phyloP scores from a whole-genome alignment of 2,329 filamentous ascomycete genomes.

The Arthroderma uncinatum region DNA sequence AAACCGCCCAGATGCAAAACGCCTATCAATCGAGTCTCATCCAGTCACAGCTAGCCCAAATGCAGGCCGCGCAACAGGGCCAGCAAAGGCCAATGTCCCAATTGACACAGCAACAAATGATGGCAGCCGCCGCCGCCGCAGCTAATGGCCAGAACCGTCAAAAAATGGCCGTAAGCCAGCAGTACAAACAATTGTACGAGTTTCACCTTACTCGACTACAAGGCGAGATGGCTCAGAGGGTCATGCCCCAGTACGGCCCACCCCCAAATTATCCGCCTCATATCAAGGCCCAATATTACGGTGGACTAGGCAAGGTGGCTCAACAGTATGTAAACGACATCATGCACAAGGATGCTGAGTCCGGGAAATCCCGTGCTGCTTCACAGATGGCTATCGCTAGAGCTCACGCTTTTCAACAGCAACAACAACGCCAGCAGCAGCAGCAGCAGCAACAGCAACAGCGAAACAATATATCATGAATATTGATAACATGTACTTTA shows the following conservation, averaged over 20 bases:
- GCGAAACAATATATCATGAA: conserved; percentile 12
- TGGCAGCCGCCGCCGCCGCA: conserved; percentile 29
- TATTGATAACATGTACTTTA: conserved; percentile 2
- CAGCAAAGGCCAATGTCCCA: conserved; percentile 21
- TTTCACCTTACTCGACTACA: conserved; percentile 27
- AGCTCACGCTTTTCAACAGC: conserved; percentile 27
- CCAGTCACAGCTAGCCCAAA: conserved; percentile 28
- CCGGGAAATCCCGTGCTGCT: conserved; percentile 23
- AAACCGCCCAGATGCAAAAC: conserved; percentile 22
- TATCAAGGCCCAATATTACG: conserved; percentile 27
- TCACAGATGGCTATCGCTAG: conserved; percentile 22
- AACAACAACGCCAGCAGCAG: conserved; percentile 15
- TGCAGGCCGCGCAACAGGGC: conserved; percentile 18
- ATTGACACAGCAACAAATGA: conserved; percentile 29
- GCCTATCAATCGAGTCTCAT: conserved; percentile 30
- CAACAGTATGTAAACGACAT: conserved; percentile 30
- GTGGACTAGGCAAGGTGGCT: conserved; percentile 28
- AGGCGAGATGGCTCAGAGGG: conserved; percentile 29
- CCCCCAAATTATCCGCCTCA: conserved; percentile 30
- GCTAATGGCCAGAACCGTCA: conserved; percentile 13
- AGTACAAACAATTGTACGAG: conserved; percentile 29
- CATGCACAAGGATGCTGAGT: conserved; percentile 29
- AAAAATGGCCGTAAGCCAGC: conserved; percentile 5
- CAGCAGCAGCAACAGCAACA: conserved; percentile 4
- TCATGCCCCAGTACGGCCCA: conserved; percentile 30